Evolutionary conservation across 129 eudicot genomes (phyloP).

Genomic region (Chrysanthemum lavandulifolium): DNA sequence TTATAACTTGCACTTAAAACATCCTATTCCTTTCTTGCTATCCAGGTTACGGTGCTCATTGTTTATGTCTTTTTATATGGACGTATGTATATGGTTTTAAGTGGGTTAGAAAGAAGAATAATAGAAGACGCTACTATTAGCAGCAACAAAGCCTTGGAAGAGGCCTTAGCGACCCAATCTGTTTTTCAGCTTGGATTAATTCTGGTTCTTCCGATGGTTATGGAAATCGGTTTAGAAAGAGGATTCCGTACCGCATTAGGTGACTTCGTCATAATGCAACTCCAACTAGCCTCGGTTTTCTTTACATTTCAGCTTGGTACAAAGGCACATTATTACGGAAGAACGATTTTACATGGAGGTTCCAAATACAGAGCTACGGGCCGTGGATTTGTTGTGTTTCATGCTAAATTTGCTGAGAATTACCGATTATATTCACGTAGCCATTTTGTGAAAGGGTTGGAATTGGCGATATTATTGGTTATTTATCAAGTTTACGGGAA

Average conservation of each 20-base stretch:
- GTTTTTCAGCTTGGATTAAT: slow-evolving; percentile 80
- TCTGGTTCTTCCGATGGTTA: slow-evolving; percentile 89
- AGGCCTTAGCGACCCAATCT: slow-evolving; percentile 81
- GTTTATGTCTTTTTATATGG: slow-evolving; percentile 82
- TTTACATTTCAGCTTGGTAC: slow-evolving; percentile 96
- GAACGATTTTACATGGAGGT: slow-evolving; percentile 91
- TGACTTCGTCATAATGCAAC: slow-evolving; percentile 86
- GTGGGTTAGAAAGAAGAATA: slow-evolving; percentile 76
- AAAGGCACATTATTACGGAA: slow-evolving; percentile 82
- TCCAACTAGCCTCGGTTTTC: slow-evolving; percentile 84
- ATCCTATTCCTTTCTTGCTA: slow-evolving; percentile 17
- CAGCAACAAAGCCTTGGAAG: slow-evolving; percentile 61
- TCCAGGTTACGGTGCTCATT: slow-evolving; percentile 83
- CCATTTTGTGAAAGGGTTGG: slow-evolving; percentile 89
- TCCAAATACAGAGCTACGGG: slow-evolving; percentile 95
- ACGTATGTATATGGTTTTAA: slow-evolving; percentile 80
- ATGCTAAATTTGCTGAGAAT: slow-evolving; percentile 88
- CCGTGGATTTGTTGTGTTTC: slow-evolving; percentile 94
- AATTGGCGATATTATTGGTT: slow-evolving; percentile 62
- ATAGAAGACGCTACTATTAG: slow-evolving; percentile 46
- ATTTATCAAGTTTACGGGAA: slow-evolving; percentile 71
- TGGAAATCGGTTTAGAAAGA: slow-evolving; percentile 88
- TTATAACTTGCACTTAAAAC: slow-evolving; percentile 9
- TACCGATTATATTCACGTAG: slow-evolving; percentile 89
- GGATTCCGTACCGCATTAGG: slow-evolving; percentile 91